Base-by-base conservation (phyloP, 164 flowering plant genomes). In the Dillenia suffruticosa region DNA sequence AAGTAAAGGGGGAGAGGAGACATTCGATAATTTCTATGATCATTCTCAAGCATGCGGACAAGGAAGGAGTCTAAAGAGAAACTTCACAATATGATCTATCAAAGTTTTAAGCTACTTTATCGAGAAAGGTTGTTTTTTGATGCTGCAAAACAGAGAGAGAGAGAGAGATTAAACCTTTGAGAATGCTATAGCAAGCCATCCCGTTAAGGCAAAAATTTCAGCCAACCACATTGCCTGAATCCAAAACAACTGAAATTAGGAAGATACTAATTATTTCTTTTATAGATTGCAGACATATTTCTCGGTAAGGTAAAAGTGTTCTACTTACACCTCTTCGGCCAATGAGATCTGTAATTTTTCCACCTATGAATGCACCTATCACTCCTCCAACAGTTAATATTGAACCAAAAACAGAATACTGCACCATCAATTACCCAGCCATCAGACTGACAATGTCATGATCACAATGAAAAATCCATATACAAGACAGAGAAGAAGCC, bases 401-500 rank as follows among this genome's bases (percentile, higher is more conserved):
- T 1, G 92, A 86, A 43, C 88, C 90, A 56, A 89, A 89, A 58
- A 89, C 43, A 12, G 96, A 84, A 65, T 77, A 89, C 96, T 89
- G 77, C 71, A 71, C 22, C 22, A 9, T 19, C 22, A 19, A 19
- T 19, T 19, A 19, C 22, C 22, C 22, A 19, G 56, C 57, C 11
- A 5, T 19, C 13, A 60, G 3, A 1, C n/a, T 32, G 19, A 24
- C 19, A 13, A 43, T 9, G 51, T 2, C 16, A 19, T 19, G 22
- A 19, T 19, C 22, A 19, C 22, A 19, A 19, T 19, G 22, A 19
- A 19, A 19, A 19, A 19, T 19, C 22, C 22, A 19, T 19, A 19
- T 19, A 19, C 22, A 19, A 19, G n/a, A n/a, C 1, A 19, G 22
- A 19, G 22, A 19, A 19, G 22, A 19, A 19, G 22, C 22, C 22